Percentiles rank a stretch among this genome's conserved stretches.
Conservation (phyloP, 768 basidiomycete species). For the Pholiota molesta region DNA sequence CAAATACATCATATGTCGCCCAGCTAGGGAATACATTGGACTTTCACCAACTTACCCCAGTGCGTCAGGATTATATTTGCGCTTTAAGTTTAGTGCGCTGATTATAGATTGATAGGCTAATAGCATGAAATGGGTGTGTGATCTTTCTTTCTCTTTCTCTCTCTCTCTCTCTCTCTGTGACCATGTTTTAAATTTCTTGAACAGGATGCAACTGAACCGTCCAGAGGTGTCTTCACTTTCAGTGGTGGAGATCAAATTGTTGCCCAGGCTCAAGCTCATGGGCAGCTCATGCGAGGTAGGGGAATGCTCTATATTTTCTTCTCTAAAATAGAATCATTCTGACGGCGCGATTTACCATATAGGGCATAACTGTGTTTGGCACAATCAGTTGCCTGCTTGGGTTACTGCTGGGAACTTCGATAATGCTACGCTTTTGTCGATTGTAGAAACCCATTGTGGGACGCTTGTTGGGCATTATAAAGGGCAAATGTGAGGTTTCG, state of each 20-base stretch:
- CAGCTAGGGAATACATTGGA: conserved; percentile 40
- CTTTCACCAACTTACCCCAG: conserved; percentile 52
- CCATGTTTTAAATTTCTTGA: neutral
- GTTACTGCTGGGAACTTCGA: conserved; percentile 46
- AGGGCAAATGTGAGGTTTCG: conserved; percentile 48
- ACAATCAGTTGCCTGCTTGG: conserved; percentile 57
- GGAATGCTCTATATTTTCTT: neutral
- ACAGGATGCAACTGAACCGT: conserved; percentile 56
- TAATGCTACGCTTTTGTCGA: conserved; percentile 42
- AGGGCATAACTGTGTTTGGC: conserved; percentile 52
- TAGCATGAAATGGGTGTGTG: conserved; percentile 58
- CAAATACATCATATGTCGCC: conserved; percentile 44
- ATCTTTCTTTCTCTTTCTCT: no score
- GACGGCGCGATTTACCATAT: neutral
- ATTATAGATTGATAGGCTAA: conserved; percentile 33
- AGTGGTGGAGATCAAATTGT: conserved; percentile 46
- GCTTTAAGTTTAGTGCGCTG: neutral
- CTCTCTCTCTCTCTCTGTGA: no score
- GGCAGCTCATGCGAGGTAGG: conserved; percentile 48
- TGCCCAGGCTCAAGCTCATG: conserved; percentile 44
- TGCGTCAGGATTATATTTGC: conserved; percentile 9
- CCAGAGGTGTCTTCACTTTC: conserved; percentile 49
- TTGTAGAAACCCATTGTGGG: conserved; percentile 50
- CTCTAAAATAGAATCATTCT: neutral
- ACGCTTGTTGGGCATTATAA: conserved; percentile 58